phyloP scores from a whole-genome alignment of 1,139 yeast species.

The Taphrina communis region DNA sequence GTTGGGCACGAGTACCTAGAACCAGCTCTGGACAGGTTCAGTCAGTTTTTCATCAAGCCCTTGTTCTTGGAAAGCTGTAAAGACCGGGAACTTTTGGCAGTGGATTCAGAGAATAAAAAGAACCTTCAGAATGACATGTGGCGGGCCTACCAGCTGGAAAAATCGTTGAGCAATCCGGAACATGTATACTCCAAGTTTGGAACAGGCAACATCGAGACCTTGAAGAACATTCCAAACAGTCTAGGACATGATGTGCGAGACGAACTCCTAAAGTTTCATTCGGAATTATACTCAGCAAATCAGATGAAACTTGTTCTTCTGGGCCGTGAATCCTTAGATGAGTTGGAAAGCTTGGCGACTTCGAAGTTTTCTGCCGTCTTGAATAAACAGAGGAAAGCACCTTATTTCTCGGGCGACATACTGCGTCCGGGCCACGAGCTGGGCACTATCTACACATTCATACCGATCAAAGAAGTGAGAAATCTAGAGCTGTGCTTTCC shows the following conservation, averaged over 20 bases:
- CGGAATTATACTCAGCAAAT: constrained; percentile 68
- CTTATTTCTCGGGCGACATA: constrained; percentile 55
- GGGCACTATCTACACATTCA: constrained; percentile 55
- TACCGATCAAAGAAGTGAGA: constrained; percentile 81
- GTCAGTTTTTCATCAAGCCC: constrained; percentile 89
- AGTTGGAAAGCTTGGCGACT: constrained; percentile 70
- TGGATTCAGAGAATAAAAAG: constrained; percentile 93
- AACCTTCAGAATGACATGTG: constrained; percentile 87
- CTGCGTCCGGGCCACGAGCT: constrained; percentile 57
- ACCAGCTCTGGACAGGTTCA: constrained; percentile 89
- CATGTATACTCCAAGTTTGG: constrained; percentile 78
- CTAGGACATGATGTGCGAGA: constrained; percentile 69
- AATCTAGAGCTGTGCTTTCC: constrained; percentile 70
- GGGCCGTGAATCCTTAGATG: constrained; percentile 79
- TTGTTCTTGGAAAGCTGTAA: constrained; percentile 79
- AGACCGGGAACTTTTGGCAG: constrained; percentile 92
- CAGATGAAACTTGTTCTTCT: constrained; percentile 84
- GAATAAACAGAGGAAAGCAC: constrained; percentile 59
- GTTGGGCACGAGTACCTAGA: constrained; percentile 74
- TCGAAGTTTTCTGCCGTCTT: constrained; percentile 70
- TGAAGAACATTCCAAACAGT: constrained; percentile 61
- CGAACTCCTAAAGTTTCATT: constrained; percentile 66
- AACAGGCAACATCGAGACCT: constrained; percentile 71
- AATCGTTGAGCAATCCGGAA: constrained; percentile 67
- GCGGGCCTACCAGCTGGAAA: constrained; percentile 86